Evolutionary conservation across 2,329 filamentous ascomycete genomes (phyloP).

Genomic region (Paracamarosporium sp.): DNA sequence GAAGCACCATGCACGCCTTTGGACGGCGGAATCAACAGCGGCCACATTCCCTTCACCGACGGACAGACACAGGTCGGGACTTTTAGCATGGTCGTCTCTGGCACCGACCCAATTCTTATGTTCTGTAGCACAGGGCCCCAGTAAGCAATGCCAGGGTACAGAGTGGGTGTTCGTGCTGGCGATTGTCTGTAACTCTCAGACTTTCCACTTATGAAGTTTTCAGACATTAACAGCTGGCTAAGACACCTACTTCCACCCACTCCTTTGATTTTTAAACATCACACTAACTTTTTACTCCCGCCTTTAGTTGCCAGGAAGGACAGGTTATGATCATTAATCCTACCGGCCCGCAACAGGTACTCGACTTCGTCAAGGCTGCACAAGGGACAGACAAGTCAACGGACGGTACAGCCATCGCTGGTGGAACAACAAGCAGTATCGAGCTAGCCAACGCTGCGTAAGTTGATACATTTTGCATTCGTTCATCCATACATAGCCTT

Average conservation of each 20-base stretch:
- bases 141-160: too few relatives aligned
- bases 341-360: constrained; percentile 27
- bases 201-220: too few relatives aligned
- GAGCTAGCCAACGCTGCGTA: constrained; percentile 33
- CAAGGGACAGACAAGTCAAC: constrained; percentile 28
- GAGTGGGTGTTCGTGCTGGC: too few relatives aligned
- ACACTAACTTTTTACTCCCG: too few relatives aligned
- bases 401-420: constrained; percentile 14
- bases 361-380: constrained; percentile 33
- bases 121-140: constrained; percentile 31
- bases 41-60: constrained; percentile 37
- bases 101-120: constrained; percentile 36
- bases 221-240: too few relatives aligned
- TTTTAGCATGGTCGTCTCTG: constrained; percentile 39
- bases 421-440: constrained; percentile 28
- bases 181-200: too few relatives aligned
- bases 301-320: constrained; percentile 1
- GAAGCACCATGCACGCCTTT: constrained; percentile 35
- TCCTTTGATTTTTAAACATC: too few relatives aligned
- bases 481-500: too few relatives aligned
- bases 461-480: constrained; percentile 9
- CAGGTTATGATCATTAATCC: constrained; percentile 4
- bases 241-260: too few relatives aligned
- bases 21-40: constrained; percentile 34
- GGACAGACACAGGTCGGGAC: constrained; percentile 37